Evolutionary conservation across 2,329 filamentous ascomycete species (phyloP), one percentile per base, ranked within the genome.

Genomic region (Penicillium decumbens): DNA sequence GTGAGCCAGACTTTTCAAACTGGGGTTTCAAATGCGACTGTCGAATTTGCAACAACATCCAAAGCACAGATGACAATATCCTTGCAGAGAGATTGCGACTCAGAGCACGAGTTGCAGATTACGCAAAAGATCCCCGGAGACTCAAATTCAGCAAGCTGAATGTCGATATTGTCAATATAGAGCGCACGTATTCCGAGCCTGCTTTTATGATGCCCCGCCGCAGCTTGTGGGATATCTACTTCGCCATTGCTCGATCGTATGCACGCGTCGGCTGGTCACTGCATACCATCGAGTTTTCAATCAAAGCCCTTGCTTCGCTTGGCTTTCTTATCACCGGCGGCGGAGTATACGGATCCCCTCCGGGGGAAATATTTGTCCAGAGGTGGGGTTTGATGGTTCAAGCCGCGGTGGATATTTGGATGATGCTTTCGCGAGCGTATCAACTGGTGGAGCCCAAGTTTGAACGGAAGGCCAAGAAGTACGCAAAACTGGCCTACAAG

Each of bases 351-450:
- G 15, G 18, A 38, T 15, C 35, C 6, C 3, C 35, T 13, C 15
- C 3, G 3, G 35, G 8, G 3, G 15, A 20, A 20, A 13, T 51
- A 12, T 12, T 39, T n/a, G 33, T 52, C 6, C 49, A 55, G 20
- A 42, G 54, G 43, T 72, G 69, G 68, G 69, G 69, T 3, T 38
- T 63, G 1, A 39, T 65, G 15, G 7, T 48, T 6, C 57, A 67
- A 29, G 24, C 40, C 27, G 18, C 66, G 4, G 51, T 69, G 10
- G 57, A 61, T 3, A 53, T 45, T 6, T 72, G 70, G 58, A 45
- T 67, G 8, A 51, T 61, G 30, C 59, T 67, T 13, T 54, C 44
- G 1, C 29, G 2, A 24, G 60, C 59, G 3, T 70, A 70, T 57
- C 9, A 42, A 13, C 27, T 20, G 5, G 13, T 64, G 23, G 59